phyloP scores from a whole-genome alignment of 1,284 basidiomycete genomes.

The Microbotryum saponariae region DNA sequence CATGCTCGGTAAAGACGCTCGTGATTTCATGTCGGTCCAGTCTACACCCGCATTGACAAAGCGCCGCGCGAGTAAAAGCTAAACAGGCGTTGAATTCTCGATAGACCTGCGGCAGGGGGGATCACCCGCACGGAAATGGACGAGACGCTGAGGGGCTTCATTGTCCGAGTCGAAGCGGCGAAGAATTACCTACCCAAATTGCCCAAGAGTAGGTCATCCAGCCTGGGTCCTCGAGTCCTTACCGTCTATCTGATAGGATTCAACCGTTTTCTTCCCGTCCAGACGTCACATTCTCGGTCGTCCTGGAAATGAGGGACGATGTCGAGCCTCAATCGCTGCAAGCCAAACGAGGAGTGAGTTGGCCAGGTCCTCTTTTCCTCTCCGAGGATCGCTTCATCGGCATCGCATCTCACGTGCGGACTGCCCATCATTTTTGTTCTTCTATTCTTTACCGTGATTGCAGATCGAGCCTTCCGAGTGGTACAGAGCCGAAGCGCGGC shows the following conservation, averaged over 20 bases:
- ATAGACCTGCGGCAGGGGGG: constrained; percentile 56
- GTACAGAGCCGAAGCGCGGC: constrained; percentile 56
- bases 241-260: constrained; percentile 7
- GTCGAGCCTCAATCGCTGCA: constrained; percentile 50
- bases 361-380: not conserved
- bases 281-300: constrained; percentile 69
- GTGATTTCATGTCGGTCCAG: constrained; percentile 39
- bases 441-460: not conserved
- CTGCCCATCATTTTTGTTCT: not conserved
- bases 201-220: constrained; percentile 27
- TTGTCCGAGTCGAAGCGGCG: constrained; percentile 72
- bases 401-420: too few species aligned
- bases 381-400: not conserved
- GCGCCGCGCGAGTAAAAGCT: constrained; percentile 21
- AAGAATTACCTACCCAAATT: constrained; percentile 56
- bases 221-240: constrained; percentile 46
- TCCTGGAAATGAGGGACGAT: constrained; percentile 71
- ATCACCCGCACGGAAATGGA: constrained; percentile 56
- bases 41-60: not conserved
- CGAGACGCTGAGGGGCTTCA: constrained; percentile 72
- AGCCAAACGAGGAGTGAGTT: constrained; percentile 44
- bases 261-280: constrained; percentile 30
- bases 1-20: constrained; percentile 55
- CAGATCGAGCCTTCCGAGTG: constrained; percentile 59
- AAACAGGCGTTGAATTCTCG: constrained; percentile 45